These are phyloP conservation scores for Botrytis galanthina DNA, from an alignment of 2,329 filamentous ascomycete genomes.

Conservation along the genomic window DNA sequence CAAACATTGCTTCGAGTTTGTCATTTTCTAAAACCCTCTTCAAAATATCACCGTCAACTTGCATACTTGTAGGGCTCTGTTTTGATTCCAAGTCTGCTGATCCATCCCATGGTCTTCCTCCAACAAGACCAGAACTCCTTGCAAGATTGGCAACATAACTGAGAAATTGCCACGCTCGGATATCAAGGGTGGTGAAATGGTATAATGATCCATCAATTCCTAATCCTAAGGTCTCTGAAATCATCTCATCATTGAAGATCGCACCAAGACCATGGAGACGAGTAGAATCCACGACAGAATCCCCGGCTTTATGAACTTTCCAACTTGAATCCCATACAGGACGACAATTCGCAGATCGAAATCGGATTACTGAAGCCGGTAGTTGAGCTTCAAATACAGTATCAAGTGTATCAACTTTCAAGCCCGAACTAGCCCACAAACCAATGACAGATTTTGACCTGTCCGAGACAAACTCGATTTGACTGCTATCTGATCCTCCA, in stretches of 20 bases:
- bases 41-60: slow-evolving; percentile 67
- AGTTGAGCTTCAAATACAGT: slow-evolving; percentile 56
- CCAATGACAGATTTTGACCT: slow-evolving; percentile 36
- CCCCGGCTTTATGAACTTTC: slow-evolving; percentile 8
- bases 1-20: slow-evolving; percentile 46
- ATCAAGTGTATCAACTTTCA: slow-evolving; percentile 34
- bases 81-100: slow-evolving; percentile 41
- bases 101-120: slow-evolving; percentile 46
- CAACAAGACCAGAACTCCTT: slow-evolving; percentile 47
- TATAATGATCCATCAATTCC: slow-evolving; percentile 68
- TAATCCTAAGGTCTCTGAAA: slow-evolving; percentile 57
- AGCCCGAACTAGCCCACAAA: slow-evolving; percentile 34
- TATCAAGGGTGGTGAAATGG: slow-evolving; percentile 64
- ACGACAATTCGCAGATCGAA: slow-evolving; percentile 52
- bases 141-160: slow-evolving; percentile 71
- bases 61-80: slow-evolving; percentile 49
- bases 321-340: slow-evolving; percentile 34
- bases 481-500: neutral
- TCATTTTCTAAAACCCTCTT: slow-evolving; percentile 50
- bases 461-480: slow-evolving; percentile 37
- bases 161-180: slow-evolving; percentile 65
- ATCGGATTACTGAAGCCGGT: slow-evolving; percentile 54
- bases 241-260: neutral
- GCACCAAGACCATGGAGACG: neutral
- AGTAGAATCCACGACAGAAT: neutral